These are phyloP conservation scores for Hyaloperonospora arabidopsidis DNA, from an alignment of 352 stramenopile species.

Conservation along the genomic window DNA sequence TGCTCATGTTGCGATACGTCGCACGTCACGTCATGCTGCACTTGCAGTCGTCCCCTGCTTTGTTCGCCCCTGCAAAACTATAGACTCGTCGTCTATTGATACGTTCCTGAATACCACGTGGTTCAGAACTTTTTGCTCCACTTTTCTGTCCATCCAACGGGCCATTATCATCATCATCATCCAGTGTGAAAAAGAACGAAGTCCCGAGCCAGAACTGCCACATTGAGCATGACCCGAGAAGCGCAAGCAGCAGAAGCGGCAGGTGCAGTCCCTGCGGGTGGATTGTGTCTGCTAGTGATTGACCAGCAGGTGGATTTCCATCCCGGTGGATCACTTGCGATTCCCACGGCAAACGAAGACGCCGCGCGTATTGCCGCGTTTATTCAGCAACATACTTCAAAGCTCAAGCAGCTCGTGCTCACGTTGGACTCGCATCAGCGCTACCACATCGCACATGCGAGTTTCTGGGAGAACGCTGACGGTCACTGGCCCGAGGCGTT, in stretches of 20 bases:
- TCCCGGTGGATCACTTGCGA: slow-evolving; percentile 89
- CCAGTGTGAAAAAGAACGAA: too few relatives aligned
- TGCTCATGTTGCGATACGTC: slow-evolving; percentile 52
- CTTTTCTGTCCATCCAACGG: too few relatives aligned
- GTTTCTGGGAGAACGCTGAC: slow-evolving; percentile 85
- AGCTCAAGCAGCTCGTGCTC: slow-evolving; percentile 86
- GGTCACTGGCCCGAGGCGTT: slow-evolving; percentile 83
- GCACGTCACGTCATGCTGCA: slow-evolving; percentile 44
- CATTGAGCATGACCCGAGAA: slow-evolving; percentile 24
- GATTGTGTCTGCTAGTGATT: slow-evolving; percentile 86
- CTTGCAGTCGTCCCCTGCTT: slow-evolving; percentile 28
- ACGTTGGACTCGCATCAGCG: slow-evolving; percentile 95
- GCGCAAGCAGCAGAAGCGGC: slow-evolving; percentile 34
- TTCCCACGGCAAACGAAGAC: slow-evolving; percentile 89
- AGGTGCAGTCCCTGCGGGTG: slow-evolving; percentile 33
- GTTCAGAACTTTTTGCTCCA: neutral
- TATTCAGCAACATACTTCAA: slow-evolving; percentile 53
- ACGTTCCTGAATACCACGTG: neutral
- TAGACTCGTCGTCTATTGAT: slow-evolving; percentile 12
- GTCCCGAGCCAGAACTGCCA: neutral
- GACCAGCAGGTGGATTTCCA: slow-evolving; percentile 96
- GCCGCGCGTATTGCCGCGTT: slow-evolving; percentile 84
- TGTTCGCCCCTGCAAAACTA: slow-evolving; percentile 26
- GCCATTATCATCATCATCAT: too few relatives aligned
- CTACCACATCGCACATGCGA: slow-evolving; percentile 92